Evolutionary conservation across 2,329 filamentous ascomycete genomes (phyloP).

Genomic region (Talaromyces sp.): DNA sequence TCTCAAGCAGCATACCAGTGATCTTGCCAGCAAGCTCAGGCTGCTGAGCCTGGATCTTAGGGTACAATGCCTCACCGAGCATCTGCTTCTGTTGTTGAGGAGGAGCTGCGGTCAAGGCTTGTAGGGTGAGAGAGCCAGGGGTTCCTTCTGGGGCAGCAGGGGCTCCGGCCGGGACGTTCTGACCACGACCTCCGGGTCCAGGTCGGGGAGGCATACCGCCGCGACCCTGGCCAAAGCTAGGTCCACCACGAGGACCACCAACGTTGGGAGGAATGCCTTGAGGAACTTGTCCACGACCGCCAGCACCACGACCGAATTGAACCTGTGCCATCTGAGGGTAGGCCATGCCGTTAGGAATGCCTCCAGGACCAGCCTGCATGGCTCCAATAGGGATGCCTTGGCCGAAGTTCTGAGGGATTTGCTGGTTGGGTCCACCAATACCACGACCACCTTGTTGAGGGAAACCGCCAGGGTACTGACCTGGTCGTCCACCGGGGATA

Average conservation of each 20-base stretch:
- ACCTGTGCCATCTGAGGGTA: constrained; percentile 78
- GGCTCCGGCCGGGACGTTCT: constrained; percentile 27
- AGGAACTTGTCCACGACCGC: constrained; percentile 65
- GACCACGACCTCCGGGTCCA: constrained; percentile 42
- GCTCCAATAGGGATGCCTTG: constrained; percentile 63
- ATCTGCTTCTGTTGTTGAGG: constrained; percentile 95
- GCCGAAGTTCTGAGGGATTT: constrained; percentile 81
- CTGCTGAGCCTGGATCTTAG: constrained; percentile 94
- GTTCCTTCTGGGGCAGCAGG: constrained; percentile 36
- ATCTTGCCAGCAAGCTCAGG: constrained; percentile 97
- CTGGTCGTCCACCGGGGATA: constrained; percentile 76
- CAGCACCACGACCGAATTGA: constrained; percentile 67
- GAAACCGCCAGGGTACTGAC: constrained; percentile 79
- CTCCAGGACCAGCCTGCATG: constrained; percentile 60
- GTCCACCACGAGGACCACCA: constrained; percentile 47
- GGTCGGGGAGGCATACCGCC: constrained; percentile 44
- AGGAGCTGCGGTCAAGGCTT: constrained; percentile 51
- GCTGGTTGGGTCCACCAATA: constrained; percentile 69
- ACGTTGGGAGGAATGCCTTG: constrained; percentile 25
- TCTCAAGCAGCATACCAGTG: constrained; percentile 98
- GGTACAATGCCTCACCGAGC: constrained; percentile 95
- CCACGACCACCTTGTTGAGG: constrained; percentile 85
- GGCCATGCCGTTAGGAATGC: constrained; percentile 73
- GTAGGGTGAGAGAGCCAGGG: constrained; percentile 48
- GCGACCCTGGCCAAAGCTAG: constrained; percentile 44